Base-by-base conservation (phyloP, 139 green algal species). In the Chlamydomonas incerta region DNA sequence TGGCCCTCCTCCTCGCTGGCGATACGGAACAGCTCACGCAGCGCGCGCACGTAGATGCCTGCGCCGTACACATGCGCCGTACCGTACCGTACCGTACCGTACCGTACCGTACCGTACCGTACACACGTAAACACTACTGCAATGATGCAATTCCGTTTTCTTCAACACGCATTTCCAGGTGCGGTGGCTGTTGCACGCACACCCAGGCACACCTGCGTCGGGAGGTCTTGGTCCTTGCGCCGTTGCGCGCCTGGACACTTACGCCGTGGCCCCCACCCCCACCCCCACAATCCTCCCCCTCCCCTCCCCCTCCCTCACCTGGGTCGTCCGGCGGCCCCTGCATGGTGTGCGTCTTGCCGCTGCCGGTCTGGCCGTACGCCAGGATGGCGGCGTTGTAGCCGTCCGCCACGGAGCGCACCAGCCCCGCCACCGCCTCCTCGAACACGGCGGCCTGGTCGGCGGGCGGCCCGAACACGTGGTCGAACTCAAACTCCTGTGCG, bases 291-390 rank as follows among this genome's bases (percentile, higher is more conserved):
- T n/a, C n/a, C n/a, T 8, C 41, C 41, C 41, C 41, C 41, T 8
- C 41, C 41, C 41, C 41, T 8, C 6, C 41, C 6, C 41, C 55
- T 15, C 60, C 2, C 80, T 13, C 52, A 86, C 85, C 85, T 21
- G 87, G 90, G 33, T 87, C 63, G 31, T 90, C 90, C 37, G 79
- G 23, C 3, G 90, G 69, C 1, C 91, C 91, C 50, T 91, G 77
- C 95, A 98, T 97, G 50, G 95, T 98, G 89, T 97, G 93, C 20
- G 95, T 97, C 89, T 98, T 98, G 74, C 95, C 95, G 33, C 74
- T 92, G 82, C 95, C 95, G 20, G 95, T 97, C 85, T 98, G 95
- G 17, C 93, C 93, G 69, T 95, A 97, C 15, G 94, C 93, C 91
- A 97, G 95, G 83, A 97, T 96, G 91, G 93, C 96, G 24, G 95